Conservation (phyloP, 257 asterid genomes). For the Solanum dulcamara region DNA sequence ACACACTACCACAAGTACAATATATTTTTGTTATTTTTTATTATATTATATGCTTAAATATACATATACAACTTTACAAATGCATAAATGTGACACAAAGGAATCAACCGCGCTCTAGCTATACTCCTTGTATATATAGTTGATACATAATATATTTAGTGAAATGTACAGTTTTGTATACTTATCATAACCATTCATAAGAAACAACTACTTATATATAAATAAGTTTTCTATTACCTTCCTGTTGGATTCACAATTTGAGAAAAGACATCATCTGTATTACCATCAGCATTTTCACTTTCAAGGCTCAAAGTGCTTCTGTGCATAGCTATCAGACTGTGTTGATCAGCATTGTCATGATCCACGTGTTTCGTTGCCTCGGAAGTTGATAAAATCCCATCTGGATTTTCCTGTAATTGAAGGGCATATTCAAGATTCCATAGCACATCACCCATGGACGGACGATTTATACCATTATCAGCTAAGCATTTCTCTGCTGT, state of each 20-base stretch:
- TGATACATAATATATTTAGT: background rate
- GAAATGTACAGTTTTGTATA: background rate
- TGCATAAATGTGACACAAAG: background rate
- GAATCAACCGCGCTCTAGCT: background rate
- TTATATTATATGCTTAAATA: background rate
- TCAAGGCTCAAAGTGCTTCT: slow-evolving; percentile 52
- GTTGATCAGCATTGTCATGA: slow-evolving; percentile 25
- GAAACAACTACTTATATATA: background rate
- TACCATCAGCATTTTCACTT: slow-evolving; percentile 28
- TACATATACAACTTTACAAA: background rate
- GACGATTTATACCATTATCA: slow-evolving; percentile 61
- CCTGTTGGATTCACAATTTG: slow-evolving; percentile 53
- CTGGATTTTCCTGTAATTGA: slow-evolving; percentile 45
- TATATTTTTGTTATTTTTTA: background rate
- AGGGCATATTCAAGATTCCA: slow-evolving; percentile 72
- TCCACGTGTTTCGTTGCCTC: slow-evolving; percentile 2
- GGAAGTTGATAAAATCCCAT: background rate
- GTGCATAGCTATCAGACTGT: slow-evolving; percentile 61
- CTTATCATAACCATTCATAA: background rate
- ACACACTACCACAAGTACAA: background rate
- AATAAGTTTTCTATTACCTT: slow-evolving; percentile 24
- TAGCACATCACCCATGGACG: slow-evolving; percentile 72
- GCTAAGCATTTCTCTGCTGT: slow-evolving; percentile 73
- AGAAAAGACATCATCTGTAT: slow-evolving; percentile 41
- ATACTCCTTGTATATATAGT: background rate